A percentile compares a stretch with the other conserved stretches of the same genome.
These are phyloP conservation scores for Aureobasidium zeae DNA, from an alignment of 2,329 filamentous ascomycete species.

Conservation along the genomic window DNA sequence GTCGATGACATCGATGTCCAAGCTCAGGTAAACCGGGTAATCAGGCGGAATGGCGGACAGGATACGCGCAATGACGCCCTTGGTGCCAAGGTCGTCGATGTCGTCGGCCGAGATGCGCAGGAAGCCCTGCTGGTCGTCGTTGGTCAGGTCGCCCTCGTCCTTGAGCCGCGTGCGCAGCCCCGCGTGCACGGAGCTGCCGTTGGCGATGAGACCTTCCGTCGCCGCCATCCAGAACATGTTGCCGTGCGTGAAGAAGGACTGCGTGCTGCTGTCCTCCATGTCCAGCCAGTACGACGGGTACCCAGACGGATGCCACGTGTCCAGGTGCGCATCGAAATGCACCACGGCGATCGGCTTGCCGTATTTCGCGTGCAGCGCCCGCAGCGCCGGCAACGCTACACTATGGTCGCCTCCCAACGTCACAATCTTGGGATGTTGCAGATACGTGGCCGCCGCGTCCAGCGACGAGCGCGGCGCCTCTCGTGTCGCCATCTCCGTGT, in stretches of 20 bases:
- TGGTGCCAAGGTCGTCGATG: conserved; percentile 70
- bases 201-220: conserved; percentile 68
- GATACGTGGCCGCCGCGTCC: conserved; percentile 33
- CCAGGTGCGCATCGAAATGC: conserved; percentile 56
- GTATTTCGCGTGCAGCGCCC: conserved; percentile 39
- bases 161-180: conserved; percentile 70
- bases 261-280: conserved; percentile 43
- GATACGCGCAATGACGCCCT: conserved; percentile 62
- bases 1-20: conserved; percentile 76
- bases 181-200: conserved; percentile 68
- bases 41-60: conserved; percentile 61
- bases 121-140: conserved; percentile 65
- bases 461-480: conserved; percentile 27
- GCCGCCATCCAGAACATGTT: conserved; percentile 87
- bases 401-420: conserved; percentile 43
- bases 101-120: conserved; percentile 73
- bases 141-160: conserved; percentile 60
- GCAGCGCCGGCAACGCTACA: conserved; percentile 43
- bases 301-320: conserved; percentile 75
- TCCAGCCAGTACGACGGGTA: conserved; percentile 69
- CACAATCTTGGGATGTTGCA: conserved; percentile 38
- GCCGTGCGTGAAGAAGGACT: conserved; percentile 75
- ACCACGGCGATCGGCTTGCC: conserved; percentile 39
- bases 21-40: conserved; percentile 68
- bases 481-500: conserved; percentile 55